These are phyloP conservation scores for Aureobasidium namibiae DNA, from an alignment of 2,329 filamentous ascomycete species.

Conservation along the genomic window DNA sequence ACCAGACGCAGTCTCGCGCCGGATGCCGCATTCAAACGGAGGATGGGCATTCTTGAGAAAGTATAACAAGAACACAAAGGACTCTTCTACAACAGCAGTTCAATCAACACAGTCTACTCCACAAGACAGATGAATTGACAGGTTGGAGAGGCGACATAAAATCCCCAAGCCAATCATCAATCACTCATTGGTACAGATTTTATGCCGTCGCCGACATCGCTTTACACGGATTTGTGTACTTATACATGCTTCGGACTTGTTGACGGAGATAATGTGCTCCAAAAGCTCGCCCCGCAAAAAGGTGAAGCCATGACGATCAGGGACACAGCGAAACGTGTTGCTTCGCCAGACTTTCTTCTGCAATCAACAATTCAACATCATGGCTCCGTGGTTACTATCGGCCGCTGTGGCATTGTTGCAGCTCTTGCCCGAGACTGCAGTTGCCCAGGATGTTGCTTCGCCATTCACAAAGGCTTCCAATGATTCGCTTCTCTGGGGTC, in stretches of 20 bases:
- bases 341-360: background rate
- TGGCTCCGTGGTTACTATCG: constrained; percentile 13
- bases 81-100: background rate
- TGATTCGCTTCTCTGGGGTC: constrained; percentile 87
- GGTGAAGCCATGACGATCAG: constrained; percentile 3
- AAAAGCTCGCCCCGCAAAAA: constrained; percentile 5
- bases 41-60: background rate
- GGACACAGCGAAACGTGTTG: constrained; percentile 7
- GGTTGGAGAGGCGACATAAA: background rate
- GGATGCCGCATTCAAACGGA: constrained; percentile 6
- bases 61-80: background rate
- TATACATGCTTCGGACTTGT: no score
- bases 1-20: constrained; percentile 9
- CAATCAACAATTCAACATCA: background rate
- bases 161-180: background rate
- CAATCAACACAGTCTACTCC: background rate
- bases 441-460: constrained; percentile 14
- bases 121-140: background rate
- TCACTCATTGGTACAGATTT: background rate
- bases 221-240: background rate
- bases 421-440: background rate
- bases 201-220: background rate
- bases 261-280: no score
- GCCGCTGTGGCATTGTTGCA: constrained; percentile 11
- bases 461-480: constrained; percentile 50